These are phyloP conservation scores for Spizellomyces punctatus DNA, from an alignment of 192 early-diverging fungal genomes.

Conservation along the genomic window DNA sequence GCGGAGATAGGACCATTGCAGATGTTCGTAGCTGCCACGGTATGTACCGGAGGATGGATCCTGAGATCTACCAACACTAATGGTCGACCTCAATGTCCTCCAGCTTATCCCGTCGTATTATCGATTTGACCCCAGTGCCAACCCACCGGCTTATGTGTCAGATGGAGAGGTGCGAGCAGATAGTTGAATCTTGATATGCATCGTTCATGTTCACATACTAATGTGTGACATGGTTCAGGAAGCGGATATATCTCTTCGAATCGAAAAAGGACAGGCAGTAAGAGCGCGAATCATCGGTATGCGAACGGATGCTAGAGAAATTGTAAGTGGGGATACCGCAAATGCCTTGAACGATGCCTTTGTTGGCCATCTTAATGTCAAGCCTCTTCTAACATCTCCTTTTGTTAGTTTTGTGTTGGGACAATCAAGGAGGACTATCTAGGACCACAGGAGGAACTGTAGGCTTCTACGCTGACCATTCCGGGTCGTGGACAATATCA, in stretches of 20 bases:
- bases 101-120: slow-evolving; percentile 11
- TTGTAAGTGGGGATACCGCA: slow-evolving; percentile 62
- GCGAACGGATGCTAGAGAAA: slow-evolving; percentile 87
- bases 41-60: slow-evolving; percentile 1
- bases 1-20: slow-evolving; percentile 85
- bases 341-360: neutral
- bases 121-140: slow-evolving; percentile 81
- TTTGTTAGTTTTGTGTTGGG: slow-evolving; percentile 83
- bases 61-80: slow-evolving; percentile 4
- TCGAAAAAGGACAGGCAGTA: slow-evolving; percentile 85
- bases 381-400: neutral
- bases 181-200: no score
- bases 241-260: slow-evolving; percentile 49
- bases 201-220: no score
- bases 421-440: slow-evolving; percentile 98
- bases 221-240: neutral
- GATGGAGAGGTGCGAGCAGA: slow-evolving; percentile 66
- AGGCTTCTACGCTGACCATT: no score
- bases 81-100: neutral
- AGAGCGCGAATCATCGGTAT: slow-evolving; percentile 89
- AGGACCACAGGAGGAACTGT: slow-evolving; percentile 48
- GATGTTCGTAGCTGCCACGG: slow-evolving; percentile 18
- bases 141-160: slow-evolving; percentile 79
- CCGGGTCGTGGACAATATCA: no score
- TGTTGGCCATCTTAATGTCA: neutral